Evolutionary conservation across 352 stramenopile genomes (phyloP).

Genomic region (Phytophthora palmivora): DNA sequence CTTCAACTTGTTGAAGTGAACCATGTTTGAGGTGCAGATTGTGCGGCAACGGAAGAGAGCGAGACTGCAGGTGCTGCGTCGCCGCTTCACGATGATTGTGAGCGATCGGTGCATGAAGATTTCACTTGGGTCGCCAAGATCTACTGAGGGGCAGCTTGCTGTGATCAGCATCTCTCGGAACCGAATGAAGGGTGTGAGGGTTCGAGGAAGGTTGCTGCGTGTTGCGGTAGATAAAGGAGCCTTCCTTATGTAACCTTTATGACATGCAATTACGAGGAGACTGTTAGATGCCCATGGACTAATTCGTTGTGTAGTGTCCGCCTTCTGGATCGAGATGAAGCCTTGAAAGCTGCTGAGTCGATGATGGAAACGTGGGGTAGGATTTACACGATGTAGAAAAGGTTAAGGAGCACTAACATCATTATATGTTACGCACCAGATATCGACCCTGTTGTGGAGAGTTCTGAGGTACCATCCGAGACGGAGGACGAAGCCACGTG

Average conservation of each 20-base stretch:
- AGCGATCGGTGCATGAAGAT: slow-evolving; percentile 30
- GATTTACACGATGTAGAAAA: not conserved
- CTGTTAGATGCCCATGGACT: not conserved
- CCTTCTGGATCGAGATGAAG: slow-evolving; percentile 26
- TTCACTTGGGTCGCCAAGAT: slow-evolving; percentile 3
- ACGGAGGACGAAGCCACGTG: slow-evolving; percentile 2
- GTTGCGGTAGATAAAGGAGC: slow-evolving; percentile 25
- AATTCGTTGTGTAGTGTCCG: slow-evolving; percentile 33
- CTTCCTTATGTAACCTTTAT: slow-evolving; percentile 35
- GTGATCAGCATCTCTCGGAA: slow-evolving; percentile 25
- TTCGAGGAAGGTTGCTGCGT: slow-evolving; percentile 45
- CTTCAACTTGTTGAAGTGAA: too few relatives aligned
- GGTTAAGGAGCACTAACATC: not conserved
- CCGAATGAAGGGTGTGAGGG: slow-evolving; percentile 37
- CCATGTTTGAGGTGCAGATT: slow-evolving; percentile 47
- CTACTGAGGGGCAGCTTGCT: not conserved
- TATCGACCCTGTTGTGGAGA: slow-evolving; percentile 54
- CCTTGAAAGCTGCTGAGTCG: slow-evolving; percentile 35
- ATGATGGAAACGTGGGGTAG: slow-evolving; percentile 63
- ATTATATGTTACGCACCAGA: slow-evolving; percentile 18
- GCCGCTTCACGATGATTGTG: slow-evolving; percentile 37
- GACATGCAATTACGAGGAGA: not conserved
- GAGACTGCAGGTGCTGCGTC: slow-evolving; percentile 44
- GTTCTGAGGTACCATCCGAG: not conserved
- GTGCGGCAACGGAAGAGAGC: slow-evolving; percentile 26